These are phyloP conservation scores for Areca catechu DNA, from an alignment of 176 grass and related monocot species.

Conservation along the genomic window DNA sequence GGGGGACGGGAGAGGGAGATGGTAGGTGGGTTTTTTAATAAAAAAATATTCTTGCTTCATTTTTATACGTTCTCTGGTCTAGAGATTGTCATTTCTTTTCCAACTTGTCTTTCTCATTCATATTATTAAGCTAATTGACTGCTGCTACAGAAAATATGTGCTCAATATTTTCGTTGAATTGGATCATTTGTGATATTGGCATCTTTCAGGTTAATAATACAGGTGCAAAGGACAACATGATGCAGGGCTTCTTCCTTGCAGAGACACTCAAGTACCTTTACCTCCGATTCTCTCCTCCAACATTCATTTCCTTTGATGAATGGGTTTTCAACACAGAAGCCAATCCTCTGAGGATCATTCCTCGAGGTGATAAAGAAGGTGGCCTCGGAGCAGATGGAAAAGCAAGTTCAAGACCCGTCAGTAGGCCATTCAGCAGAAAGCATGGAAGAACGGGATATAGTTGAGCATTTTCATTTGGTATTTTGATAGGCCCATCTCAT, in stretches of 20 bases:
- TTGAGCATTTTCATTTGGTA: not conserved
- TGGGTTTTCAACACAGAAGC: slow-evolving; percentile 99
- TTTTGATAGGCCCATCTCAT: too few relatives aligned
- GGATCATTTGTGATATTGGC: too few relatives aligned
- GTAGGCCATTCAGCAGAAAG: slow-evolving; percentile 63
- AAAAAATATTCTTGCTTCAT: too few relatives aligned
- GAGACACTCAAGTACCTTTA: slow-evolving; percentile 97
- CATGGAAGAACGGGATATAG: slow-evolving; percentile 46
- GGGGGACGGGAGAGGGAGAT: too few relatives aligned
- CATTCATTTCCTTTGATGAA: slow-evolving; percentile 77
- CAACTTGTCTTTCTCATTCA: too few relatives aligned
- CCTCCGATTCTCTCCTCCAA: slow-evolving; percentile 90
- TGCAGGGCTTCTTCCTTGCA: slow-evolving; percentile 97
- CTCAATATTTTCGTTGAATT: too few relatives aligned
- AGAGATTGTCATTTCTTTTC: too few relatives aligned
- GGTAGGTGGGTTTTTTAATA: too few relatives aligned
- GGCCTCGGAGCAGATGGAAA: slow-evolving; percentile 11
- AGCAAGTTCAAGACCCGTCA: slow-evolving; percentile 4
- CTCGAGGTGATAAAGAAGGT: slow-evolving; percentile 9
- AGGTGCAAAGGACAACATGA: slow-evolving; percentile 87
- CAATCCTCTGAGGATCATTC: slow-evolving; percentile 78
- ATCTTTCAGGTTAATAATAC: slow-evolving; percentile 68
- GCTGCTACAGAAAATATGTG: too few relatives aligned
- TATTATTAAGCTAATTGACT: too few relatives aligned
- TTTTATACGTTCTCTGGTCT: too few relatives aligned